A percentile compares a stretch with the other conserved stretches of the same genome.
These are phyloP conservation scores for Ambispora gerdemannii DNA, from an alignment of 192 early-diverging fungal genomes.

Conservation along the genomic window DNA sequence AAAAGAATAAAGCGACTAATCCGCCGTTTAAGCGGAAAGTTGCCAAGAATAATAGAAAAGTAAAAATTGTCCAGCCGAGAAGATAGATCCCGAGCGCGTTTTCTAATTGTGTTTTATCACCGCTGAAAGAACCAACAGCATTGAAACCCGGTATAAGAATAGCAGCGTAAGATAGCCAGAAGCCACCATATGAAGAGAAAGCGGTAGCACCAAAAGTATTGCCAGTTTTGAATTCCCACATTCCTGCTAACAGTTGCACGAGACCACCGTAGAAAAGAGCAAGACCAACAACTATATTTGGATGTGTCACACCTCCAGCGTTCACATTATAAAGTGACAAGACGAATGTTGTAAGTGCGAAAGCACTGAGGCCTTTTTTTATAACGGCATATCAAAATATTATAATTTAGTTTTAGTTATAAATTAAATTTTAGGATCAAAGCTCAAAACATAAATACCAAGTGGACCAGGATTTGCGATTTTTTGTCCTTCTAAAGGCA, in stretches of 20 bases:
- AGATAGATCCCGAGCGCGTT: conserved; percentile 61
- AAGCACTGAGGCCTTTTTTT: conserved; percentile 46
- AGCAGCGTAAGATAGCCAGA: conserved; percentile 62
- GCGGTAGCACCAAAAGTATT: conserved; percentile 84
- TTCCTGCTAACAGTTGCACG: conserved; percentile 72
- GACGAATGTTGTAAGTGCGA: conserved; percentile 66
- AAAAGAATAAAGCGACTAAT: conserved; percentile 65
- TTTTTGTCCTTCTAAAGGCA: too few species aligned
- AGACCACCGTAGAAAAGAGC: conserved; percentile 76
- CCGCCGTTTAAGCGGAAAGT: conserved; percentile 60
- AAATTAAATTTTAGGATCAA: not conserved
- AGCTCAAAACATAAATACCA: too few species aligned
- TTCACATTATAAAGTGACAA: conserved; percentile 70
- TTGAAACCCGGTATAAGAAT: conserved; percentile 58
- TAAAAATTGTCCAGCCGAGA: conserved; percentile 49
- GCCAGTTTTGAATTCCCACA: conserved; percentile 77
- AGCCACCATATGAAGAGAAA: conserved; percentile 66
- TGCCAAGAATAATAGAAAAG: conserved; percentile 65
- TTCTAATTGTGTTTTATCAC: conserved; percentile 32
- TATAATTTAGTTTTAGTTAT: not conserved
- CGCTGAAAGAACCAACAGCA: conserved; percentile 41
- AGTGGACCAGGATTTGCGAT: conserved; percentile 63
- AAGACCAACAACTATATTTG: conserved; percentile 59
- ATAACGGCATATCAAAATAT: not conserved
- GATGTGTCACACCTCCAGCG: conserved; percentile 51